These are phyloP conservation scores for Trametes pubescens DNA, from an alignment of 1,284 basidiomycete species.

Conservation along the genomic window DNA sequence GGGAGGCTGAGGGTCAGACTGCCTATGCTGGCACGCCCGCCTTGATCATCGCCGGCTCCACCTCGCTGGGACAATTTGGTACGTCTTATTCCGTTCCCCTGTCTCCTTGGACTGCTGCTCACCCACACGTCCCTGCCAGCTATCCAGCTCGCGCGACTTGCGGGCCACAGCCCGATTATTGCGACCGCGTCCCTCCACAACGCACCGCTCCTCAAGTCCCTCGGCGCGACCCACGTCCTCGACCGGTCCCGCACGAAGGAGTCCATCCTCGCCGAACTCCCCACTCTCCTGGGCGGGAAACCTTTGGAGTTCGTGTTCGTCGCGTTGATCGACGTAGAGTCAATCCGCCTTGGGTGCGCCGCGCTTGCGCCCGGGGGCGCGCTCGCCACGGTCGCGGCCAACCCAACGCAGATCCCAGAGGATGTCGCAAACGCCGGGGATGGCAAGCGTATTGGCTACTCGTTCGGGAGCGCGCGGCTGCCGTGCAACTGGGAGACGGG, in stretches of 20 bases:
- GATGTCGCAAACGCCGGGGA: conserved; percentile 10
- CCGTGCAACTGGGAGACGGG: conserved; percentile 2
- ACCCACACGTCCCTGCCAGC: conserved; percentile 21
- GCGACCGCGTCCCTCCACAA: conserved; percentile 28
- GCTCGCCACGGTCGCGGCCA: conserved; percentile 32
- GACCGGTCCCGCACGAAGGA: conserved; percentile 30
- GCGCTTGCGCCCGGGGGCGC: conserved; percentile 46
- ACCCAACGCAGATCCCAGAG: conserved; percentile 23
- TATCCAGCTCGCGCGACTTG: conserved; percentile 44
- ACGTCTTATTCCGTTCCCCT: conserved; percentile 1
- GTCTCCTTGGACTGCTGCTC: not conserved
- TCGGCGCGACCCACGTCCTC: conserved; percentile 45
- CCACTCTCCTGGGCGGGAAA: conserved; percentile 18
- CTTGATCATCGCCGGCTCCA: conserved; percentile 48
- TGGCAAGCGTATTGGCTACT: conserved; percentile 12
- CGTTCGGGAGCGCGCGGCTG: conserved; percentile 3
- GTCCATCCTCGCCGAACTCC: conserved; percentile 20
- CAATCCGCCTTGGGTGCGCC: conserved; percentile 30
- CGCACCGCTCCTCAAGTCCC: conserved; percentile 40
- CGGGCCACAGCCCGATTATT: conserved; percentile 42
- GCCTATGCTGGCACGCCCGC: conserved; percentile 41
- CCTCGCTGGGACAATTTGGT: conserved; percentile 50
- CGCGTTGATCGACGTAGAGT: conserved; percentile 41
- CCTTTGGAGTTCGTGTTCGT: conserved; percentile 29
- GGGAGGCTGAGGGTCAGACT: conserved; percentile 4